Evolutionary conservation across 352 stramenopile species (phyloP).

Genomic region (Elongisporangium undulatum): DNA sequence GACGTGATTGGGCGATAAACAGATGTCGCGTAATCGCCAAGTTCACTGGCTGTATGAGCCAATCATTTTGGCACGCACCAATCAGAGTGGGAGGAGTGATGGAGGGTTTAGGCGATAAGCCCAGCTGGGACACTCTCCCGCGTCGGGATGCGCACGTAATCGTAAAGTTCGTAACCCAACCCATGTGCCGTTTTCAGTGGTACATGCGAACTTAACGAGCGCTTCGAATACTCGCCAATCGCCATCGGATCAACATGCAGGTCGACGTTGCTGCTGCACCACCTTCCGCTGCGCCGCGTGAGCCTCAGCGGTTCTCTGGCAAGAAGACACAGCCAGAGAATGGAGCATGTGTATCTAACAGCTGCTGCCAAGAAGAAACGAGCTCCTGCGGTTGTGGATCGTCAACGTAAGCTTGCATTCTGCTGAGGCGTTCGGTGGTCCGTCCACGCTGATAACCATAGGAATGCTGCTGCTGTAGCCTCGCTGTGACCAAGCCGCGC

Average conservation of each 20-base stretch:
- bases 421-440: not conserved
- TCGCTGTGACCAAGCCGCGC: slow-evolving; percentile 36
- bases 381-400: slow-evolving; percentile 4
- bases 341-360: not conserved
- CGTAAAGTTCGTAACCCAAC: not conserved
- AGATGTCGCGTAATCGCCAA: not conserved
- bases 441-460: not conserved
- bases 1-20: not conserved
- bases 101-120: not conserved
- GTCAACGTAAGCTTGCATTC: slow-evolving; percentile 2
- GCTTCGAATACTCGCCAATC: not conserved
- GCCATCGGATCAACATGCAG: not conserved
- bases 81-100: slow-evolving; percentile 1
- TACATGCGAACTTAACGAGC: slow-evolving; percentile 1
- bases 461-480: not conserved
- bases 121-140: not conserved
- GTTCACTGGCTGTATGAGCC: slow-evolving; percentile 3
- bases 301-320: slow-evolving; percentile 59
- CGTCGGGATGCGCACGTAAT: not conserved
- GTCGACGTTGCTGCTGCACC: not conserved
- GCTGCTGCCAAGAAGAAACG: slow-evolving; percentile 5
- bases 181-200: not conserved
- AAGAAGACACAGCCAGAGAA: slow-evolving; percentile 9
- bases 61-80: slow-evolving; percentile 7
- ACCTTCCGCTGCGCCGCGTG: not conserved